phyloP scores from a whole-genome alignment of 441 rosid genomes.

The Erodium trifolium region DNA sequence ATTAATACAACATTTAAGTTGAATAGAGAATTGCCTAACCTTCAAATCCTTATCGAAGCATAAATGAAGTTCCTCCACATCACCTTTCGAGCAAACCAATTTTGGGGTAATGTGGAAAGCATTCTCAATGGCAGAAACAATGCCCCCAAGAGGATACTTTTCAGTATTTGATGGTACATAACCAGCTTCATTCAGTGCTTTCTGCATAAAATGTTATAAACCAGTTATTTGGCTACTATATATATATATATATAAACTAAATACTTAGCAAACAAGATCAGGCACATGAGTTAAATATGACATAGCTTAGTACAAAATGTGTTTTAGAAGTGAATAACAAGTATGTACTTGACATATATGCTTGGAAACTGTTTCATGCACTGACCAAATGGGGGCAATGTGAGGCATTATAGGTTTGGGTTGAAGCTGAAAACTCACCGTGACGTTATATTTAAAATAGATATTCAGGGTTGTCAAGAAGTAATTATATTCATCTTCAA shows the following conservation, averaged over 20 bases:
- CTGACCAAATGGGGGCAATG: neutral
- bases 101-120: conserved; percentile 69
- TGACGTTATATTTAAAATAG: conserved; percentile 75
- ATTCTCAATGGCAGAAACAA: conserved; percentile 74
- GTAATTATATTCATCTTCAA: conserved; percentile 64
- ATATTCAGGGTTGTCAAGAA: conserved; percentile 59
- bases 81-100: conserved; percentile 56
- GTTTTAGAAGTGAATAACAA: neutral
- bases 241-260: too few species aligned
- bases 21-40: conserved; percentile 34
- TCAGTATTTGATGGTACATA: conserved; percentile 81
- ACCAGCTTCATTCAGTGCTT: conserved; percentile 73
- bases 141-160: conserved; percentile 84
- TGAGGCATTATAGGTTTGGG: neutral
- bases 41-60: conserved; percentile 84
- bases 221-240: conserved; percentile 2
- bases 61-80: conserved; percentile 59
- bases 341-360: neutral
- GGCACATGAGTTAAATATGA: neutral
- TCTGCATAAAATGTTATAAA: conserved; percentile 35
- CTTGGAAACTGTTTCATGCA: neutral
- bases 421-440: conserved; percentile 41
- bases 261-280: neutral
- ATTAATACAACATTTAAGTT: neutral
- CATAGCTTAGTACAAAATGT: neutral